Percentiles rank a stretch among this genome's conserved stretches.
phyloP scores from a whole-genome alignment of 2,329 filamentous ascomycete species.

The Pseudogymnoascus verrucosus region DNA sequence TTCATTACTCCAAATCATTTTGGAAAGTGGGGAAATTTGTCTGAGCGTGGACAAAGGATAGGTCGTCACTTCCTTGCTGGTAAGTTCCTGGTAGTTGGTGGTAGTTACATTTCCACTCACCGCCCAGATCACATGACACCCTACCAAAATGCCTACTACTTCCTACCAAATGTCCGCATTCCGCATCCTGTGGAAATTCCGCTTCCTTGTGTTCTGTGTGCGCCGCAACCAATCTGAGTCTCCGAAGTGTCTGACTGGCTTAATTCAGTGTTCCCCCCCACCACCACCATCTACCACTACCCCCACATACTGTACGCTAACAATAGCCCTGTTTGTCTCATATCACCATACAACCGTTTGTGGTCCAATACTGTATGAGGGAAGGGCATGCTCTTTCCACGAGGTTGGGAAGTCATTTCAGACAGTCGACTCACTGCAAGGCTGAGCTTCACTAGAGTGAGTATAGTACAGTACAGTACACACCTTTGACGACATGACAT shows the following conservation, averaged over 20 bases:
- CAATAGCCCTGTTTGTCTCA: slow-evolving; percentile 8
- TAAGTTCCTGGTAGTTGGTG: no score
- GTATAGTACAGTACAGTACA: background rate
- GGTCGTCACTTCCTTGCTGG: background rate
- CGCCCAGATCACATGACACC: slow-evolving; percentile 5
- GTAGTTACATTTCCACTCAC: background rate
- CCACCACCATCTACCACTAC: background rate
- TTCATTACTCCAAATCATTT: background rate
- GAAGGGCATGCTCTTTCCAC: slow-evolving; percentile 2
- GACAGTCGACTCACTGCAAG: slow-evolving; percentile 7
- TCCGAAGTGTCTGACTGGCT: background rate
- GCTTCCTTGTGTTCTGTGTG: background rate
- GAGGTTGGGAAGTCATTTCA: background rate
- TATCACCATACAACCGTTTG: background rate
- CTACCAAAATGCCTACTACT: background rate
- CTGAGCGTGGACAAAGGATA: slow-evolving; percentile 2
- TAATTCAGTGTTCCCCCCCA: background rate
- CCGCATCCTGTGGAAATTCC: background rate
- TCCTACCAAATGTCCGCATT: background rate
- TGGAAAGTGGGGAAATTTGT: background rate
- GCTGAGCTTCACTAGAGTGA: background rate
- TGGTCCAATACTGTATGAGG: background rate
- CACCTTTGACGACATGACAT: background rate
- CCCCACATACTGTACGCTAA: slow-evolving; percentile 4
- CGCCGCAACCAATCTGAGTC: background rate